Base-by-base conservation (phyloP, 2,329 filamentous ascomycete species). In the Penicillium sp. region DNA sequence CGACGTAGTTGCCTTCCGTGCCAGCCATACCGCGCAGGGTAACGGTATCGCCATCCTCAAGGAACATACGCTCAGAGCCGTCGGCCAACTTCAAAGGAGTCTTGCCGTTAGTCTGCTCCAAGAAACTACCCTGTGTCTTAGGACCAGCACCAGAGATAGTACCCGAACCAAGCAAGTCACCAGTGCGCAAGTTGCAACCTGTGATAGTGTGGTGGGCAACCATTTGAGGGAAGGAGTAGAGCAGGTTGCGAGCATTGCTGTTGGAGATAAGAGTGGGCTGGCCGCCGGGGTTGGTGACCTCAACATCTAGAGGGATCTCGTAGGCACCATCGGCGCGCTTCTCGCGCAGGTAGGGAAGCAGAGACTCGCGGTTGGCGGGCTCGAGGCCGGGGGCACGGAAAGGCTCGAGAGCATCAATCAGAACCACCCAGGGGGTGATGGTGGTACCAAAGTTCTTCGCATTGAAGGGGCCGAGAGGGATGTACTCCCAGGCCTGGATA, bases 181-280 rank as follows among this genome's bases (percentile, higher is more conserved):
- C 89, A 0, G 85, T 81, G 43, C 84, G 81, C 78, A 94, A 80
- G 3, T 85, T 84, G 70, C 89, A 94, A 6, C 89, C 89, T 1
- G 86, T 88, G 43, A 90, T 81, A 1, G 86, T 85, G 68, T 93
- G 89, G 69, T 93, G 89, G 1, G 89, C 83, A 38, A 93, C 78
- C 88, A 92, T 91, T 70, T 93, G 89, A 4, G 87, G 83, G 74
- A 92, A 93, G 0, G 88, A 91, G 80, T 85, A 93, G n/a, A 93
- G 78, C 10, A 93, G 77, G 65, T 92, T 82, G 60, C 79, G 82
- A 9, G 85, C 82, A 54, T 80, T 87, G 56, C 80, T 87, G 57
- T 74, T 79, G 1, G 81, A 78, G 43, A 92, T 81, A 0, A 81
- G 83, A 0, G 82, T 84, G 0, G 80, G 75, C 46, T 76, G 74